These are phyloP conservation scores for Bremia lactucae DNA, from an alignment of 352 stramenopile species.

Conservation along the genomic window DNA sequence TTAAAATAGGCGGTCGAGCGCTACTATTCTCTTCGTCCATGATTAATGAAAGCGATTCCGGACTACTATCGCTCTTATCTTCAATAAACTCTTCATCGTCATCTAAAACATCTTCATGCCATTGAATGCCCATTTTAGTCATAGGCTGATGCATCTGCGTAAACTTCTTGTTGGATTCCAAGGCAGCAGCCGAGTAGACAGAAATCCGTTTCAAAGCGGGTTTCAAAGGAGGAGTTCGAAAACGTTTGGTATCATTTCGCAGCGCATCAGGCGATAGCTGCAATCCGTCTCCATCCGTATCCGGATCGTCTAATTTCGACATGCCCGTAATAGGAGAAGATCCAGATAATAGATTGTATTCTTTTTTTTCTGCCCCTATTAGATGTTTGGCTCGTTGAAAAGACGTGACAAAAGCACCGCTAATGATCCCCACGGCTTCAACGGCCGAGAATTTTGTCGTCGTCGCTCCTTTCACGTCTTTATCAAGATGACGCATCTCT, in stretches of 20 bases:
- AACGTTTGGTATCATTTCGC: conserved; percentile 49
- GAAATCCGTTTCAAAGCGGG: conserved; percentile 73
- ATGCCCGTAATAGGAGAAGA: conserved; percentile 32
- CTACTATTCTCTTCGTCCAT: conserved; percentile 14
- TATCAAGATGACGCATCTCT: conserved; percentile 49
- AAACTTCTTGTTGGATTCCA: conserved; percentile 40
- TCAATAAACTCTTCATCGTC: conserved; percentile 71
- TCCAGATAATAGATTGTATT: conserved; percentile 66
- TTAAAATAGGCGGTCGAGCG: conserved; percentile 32
- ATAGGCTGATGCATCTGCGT: too few relatives aligned
- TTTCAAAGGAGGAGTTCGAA: conserved; percentile 33
- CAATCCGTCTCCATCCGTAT: conserved; percentile 71
- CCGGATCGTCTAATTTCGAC: conserved; percentile 57
- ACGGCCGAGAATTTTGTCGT: conserved; percentile 41
- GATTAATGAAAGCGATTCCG: conserved; percentile 52
- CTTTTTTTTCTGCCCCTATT: conserved; percentile 35
- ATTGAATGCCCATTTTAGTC: conserved; percentile 55
- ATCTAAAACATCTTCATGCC: conserved; percentile 71
- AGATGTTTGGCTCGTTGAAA: conserved; percentile 49
- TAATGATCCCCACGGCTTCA: conserved; percentile 57
- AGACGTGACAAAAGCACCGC: conserved; percentile 47
- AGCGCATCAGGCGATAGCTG: conserved; percentile 66
- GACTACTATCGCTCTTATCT: conserved; percentile 33
- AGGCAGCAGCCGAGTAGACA: conserved; percentile 37
- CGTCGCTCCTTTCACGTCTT: conserved; percentile 2